Evolutionary conservation across 164 flowering plant species (phyloP).

Genomic region (Tinospora cordifolia): DNA sequence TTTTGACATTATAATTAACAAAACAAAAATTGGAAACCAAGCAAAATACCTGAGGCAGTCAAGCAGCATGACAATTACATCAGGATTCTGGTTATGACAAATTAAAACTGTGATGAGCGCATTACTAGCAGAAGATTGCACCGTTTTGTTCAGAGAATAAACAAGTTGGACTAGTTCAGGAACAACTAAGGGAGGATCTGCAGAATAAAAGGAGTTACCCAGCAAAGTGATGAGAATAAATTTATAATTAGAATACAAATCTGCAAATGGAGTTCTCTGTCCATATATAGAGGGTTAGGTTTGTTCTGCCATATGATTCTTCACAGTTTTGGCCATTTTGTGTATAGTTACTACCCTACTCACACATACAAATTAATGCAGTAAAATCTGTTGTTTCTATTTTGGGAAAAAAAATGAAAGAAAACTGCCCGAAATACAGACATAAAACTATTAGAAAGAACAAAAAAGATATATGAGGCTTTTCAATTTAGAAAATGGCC

Average conservation of each 20-base stretch:
- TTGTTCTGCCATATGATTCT: no score
- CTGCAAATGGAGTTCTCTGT: no score
- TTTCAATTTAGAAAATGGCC: no score
- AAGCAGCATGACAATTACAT: slow-evolving; percentile 53
- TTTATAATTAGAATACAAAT: not conserved
- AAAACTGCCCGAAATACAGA: not conserved
- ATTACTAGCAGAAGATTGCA: slow-evolving; percentile 34
- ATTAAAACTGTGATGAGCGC: slow-evolving; percentile 45
- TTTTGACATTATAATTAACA: not conserved
- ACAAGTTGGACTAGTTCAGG: slow-evolving; percentile 43
- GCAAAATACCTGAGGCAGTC: slow-evolving; percentile 54
- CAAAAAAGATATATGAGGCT: no score
- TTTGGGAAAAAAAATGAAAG: not conserved
- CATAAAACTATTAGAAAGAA: no score
- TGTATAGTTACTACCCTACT: no score
- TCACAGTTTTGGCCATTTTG: no score
- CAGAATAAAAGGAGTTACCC: slow-evolving; percentile 18
- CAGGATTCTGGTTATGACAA: slow-evolving; percentile 40
- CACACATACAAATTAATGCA: no score
- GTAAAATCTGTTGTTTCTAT: no score
- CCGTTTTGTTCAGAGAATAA: slow-evolving; percentile 29
- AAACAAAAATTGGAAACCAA: not conserved
- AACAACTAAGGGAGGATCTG: slow-evolving; percentile 67
- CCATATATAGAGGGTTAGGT: no score
- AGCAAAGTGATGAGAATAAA: not conserved